Conservation (phyloP, 768 basidiomycete genomes). For the Phylloporus sp. region DNA sequence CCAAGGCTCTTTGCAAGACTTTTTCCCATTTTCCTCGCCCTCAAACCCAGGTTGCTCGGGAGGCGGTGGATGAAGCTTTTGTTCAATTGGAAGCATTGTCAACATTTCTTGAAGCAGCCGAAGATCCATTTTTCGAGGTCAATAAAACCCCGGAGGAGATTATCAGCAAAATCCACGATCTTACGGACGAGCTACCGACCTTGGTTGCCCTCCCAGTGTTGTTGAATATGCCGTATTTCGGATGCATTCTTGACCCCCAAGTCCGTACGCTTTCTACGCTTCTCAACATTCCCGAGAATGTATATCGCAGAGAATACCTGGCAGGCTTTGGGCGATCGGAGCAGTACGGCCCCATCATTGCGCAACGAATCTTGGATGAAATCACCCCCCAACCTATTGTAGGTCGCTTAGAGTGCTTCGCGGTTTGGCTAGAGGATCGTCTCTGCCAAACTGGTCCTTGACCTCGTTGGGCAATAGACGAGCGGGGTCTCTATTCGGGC, state of each 20-base stretch:
- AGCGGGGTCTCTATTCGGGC: not conserved
- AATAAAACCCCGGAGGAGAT: slow-evolving; percentile 25
- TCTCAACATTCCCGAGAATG: slow-evolving; percentile 55
- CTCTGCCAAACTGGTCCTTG: slow-evolving; percentile 16
- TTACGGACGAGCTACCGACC: slow-evolving; percentile 67
- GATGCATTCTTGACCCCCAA: not conserved
- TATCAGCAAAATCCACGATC: slow-evolving; percentile 41
- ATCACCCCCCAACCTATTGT: slow-evolving; percentile 34
- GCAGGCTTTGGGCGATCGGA: slow-evolving; percentile 77
- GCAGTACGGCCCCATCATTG: slow-evolving; percentile 60
- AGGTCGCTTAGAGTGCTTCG: slow-evolving; percentile 31
- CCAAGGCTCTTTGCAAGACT: slow-evolving; percentile 58
- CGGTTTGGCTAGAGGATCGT: slow-evolving; percentile 45
- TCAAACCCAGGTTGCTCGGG: slow-evolving; percentile 58
- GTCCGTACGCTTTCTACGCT: slow-evolving; percentile 45
- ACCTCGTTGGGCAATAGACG: slow-evolving; percentile 9
- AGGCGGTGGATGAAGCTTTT: slow-evolving; percentile 80
- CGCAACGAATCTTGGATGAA: slow-evolving; percentile 51
- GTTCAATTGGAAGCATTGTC: slow-evolving; percentile 56
- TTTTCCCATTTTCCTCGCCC: slow-evolving; percentile 62
- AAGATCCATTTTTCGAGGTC: slow-evolving; percentile 25
- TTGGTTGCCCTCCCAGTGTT: slow-evolving; percentile 70
- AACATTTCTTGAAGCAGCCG: slow-evolving; percentile 52
- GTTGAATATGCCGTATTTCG: slow-evolving; percentile 42
- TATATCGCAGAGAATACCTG: slow-evolving; percentile 66